phyloP scores from a whole-genome alignment of 768 basidiomycete species.

The Xerocomellus dryophilus region DNA sequence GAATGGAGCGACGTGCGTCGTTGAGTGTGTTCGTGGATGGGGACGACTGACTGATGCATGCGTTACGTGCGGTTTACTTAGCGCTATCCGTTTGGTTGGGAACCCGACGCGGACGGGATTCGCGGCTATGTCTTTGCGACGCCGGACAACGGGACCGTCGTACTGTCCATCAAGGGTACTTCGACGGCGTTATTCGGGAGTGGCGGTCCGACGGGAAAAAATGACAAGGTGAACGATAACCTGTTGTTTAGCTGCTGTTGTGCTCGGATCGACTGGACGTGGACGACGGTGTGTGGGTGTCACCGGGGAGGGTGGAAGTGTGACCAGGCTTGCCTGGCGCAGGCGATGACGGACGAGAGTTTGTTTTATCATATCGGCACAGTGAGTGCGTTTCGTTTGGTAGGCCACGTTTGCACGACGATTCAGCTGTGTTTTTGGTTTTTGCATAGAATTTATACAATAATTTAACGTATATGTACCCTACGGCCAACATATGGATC shows the following conservation, averaged over 20 bases:
- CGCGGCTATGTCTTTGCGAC: slow-evolving; percentile 90
- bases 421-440: not conserved
- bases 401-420: not conserved
- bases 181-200: slow-evolving; percentile 72
- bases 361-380: slow-evolving; percentile 90
- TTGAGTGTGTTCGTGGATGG: too few species aligned
- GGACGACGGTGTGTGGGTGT: slow-evolving; percentile 93
- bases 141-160: slow-evolving; percentile 75
- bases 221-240: slow-evolving; percentile 94
- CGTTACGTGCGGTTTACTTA: not conserved
- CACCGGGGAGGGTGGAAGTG: slow-evolving; percentile 79
- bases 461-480: slow-evolving; percentile 91
- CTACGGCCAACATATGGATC: slow-evolving; percentile 86
- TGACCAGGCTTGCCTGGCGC: slow-evolving; percentile 73
- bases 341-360: slow-evolving; percentile 70
- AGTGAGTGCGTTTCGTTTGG: slow-evolving; percentile 44
- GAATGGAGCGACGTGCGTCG: slow-evolving; percentile 56
- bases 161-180: slow-evolving; percentile 92
- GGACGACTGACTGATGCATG: not conserved
- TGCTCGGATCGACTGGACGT: slow-evolving; percentile 86
- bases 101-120: slow-evolving; percentile 81
- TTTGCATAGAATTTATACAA: slow-evolving; percentile 82
- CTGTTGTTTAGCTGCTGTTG: slow-evolving; percentile 94
- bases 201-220: slow-evolving; percentile 80
- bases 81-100: slow-evolving; percentile 85